These are phyloP conservation scores for Beauveria asiatica DNA, from an alignment of 2,329 filamentous ascomycete species.

Conservation along the genomic window DNA sequence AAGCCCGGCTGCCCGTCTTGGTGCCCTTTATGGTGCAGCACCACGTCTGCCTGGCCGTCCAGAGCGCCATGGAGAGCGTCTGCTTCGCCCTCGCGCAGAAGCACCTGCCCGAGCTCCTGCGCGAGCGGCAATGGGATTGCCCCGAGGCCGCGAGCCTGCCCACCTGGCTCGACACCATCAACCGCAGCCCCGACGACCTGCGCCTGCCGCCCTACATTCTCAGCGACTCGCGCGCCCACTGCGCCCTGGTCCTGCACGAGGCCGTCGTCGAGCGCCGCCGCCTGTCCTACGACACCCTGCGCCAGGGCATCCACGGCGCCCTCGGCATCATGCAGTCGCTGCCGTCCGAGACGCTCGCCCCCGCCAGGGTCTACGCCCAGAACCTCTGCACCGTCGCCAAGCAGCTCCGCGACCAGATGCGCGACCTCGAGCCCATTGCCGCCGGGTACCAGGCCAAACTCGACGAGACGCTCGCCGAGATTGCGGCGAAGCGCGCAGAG, in stretches of 20 bases:
- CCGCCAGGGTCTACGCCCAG: neutral
- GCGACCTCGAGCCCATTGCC: neutral
- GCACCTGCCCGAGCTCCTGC: neutral
- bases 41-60: neutral
- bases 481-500: neutral
- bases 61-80: neutral
- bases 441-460: neutral
- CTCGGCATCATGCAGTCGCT: neutral
- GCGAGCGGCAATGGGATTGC: neutral
- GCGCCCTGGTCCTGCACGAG: neutral
- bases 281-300: neutral
- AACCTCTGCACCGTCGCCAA: neutral
- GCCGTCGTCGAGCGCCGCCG: neutral
- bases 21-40: neutral
- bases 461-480: neutral
- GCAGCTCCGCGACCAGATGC: neutral
- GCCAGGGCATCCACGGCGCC: neutral
- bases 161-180: neutral
- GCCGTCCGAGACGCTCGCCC: neutral
- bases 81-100: neutral
- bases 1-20: neutral
- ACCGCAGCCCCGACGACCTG: neutral
- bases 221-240: neutral
- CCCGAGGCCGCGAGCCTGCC: neutral
- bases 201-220: neutral